Conservation (phyloP, 306 rosid genomes). For the Rosa chinensis region DNA sequence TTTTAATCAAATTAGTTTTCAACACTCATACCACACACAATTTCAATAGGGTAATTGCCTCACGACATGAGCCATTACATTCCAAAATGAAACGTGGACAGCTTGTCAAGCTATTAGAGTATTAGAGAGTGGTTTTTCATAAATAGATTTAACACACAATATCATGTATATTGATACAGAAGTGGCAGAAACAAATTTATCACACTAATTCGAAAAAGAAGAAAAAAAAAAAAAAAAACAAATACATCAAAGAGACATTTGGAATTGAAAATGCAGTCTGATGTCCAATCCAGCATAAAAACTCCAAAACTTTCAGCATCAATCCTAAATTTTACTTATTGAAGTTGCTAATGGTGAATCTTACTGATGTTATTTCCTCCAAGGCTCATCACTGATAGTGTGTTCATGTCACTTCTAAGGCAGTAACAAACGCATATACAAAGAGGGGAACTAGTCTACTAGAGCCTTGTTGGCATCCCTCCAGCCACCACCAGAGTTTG, state of each 20-base stretch:
- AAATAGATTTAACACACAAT: too few species aligned
- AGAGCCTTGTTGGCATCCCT: conserved; percentile 84
- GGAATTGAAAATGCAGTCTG: background rate
- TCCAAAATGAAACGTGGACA: background rate
- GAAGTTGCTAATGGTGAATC: background rate
- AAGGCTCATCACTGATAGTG: background rate
- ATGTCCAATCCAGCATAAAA: background rate
- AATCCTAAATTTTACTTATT: background rate
- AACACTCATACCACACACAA: background rate
- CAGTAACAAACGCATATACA: background rate
- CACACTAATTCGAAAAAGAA: too few species aligned
- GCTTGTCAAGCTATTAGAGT: background rate
- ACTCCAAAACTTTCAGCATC: too few species aligned
- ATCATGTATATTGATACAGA: too few species aligned
- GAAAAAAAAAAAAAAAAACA: too few species aligned
- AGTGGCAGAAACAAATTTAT: background rate
- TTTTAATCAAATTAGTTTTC: too few species aligned
- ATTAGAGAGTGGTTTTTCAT: background rate
- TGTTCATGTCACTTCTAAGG: background rate
- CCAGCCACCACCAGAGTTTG: conserved; percentile 95
- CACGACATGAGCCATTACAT: background rate
- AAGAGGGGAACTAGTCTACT: conserved; percentile 24
- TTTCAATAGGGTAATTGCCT: background rate
- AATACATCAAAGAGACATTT: background rate
- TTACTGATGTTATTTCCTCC: background rate